These are phyloP conservation scores for Rickenella mellea DNA, from an alignment of 768 basidiomycete species.

Conservation along the genomic window DNA sequence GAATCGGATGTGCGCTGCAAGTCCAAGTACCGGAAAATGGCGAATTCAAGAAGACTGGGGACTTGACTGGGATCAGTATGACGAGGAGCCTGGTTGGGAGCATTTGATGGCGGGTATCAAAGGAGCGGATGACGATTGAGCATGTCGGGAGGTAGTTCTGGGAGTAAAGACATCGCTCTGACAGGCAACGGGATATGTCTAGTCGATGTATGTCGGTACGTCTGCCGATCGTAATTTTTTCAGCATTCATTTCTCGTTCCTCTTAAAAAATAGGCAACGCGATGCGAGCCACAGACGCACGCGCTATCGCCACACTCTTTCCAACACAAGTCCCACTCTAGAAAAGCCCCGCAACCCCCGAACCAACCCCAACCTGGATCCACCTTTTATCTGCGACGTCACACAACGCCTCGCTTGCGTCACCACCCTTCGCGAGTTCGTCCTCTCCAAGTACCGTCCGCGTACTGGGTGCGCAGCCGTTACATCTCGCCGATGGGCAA, in stretches of 20 bases:
- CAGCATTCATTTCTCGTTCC: neutral
- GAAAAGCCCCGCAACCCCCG: slow-evolving; percentile 53
- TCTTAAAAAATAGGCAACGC: slow-evolving; percentile 95
- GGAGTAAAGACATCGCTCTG: neutral
- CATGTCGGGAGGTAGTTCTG: slow-evolving; percentile 69
- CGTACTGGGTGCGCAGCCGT: slow-evolving; percentile 55
- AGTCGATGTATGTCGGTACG: slow-evolving; percentile 39
- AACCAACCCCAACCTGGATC: slow-evolving; percentile 45
- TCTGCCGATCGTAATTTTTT: neutral
- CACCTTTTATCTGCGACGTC: slow-evolving; percentile 71
- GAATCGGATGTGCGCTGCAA: slow-evolving; percentile 84
- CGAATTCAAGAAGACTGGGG: slow-evolving; percentile 58
- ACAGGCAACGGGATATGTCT: slow-evolving; percentile 83
- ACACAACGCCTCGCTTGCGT: slow-evolving; percentile 88
- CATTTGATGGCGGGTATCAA: too few species aligned
- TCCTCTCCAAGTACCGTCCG: slow-evolving; percentile 84
- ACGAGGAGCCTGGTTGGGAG: slow-evolving; percentile 39
- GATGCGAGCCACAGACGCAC: slow-evolving; percentile 95
- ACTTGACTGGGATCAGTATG: slow-evolving; percentile 69
- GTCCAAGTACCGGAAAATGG: slow-evolving; percentile 84
- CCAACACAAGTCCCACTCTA: slow-evolving; percentile 87
- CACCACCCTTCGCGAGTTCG: slow-evolving; percentile 76
- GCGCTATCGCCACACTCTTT: slow-evolving; percentile 85
- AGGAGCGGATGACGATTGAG: slow-evolving; percentile 70
- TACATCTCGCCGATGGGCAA: slow-evolving; percentile 88